Conservation (phyloP, 192 early-diverging fungal genomes). For the Podila minutissima region DNA sequence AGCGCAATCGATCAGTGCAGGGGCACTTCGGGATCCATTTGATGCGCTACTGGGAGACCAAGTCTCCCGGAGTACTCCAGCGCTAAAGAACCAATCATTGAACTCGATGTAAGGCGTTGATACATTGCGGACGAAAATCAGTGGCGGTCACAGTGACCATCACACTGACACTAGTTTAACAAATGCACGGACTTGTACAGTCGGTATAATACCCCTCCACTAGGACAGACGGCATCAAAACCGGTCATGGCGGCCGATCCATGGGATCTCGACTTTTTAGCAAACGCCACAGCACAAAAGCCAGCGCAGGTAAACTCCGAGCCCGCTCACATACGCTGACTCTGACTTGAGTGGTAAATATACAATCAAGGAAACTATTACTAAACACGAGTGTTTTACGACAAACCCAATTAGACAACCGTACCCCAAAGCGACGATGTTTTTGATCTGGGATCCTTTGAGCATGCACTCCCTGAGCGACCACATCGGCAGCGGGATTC, state of each 20-base stretch:
- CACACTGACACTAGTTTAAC: neutral
- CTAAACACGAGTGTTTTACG: no score
- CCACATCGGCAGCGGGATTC: slow-evolving; percentile 27
- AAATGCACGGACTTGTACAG: slow-evolving; percentile 1
- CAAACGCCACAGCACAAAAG: slow-evolving; percentile 27
- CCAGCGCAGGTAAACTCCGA: slow-evolving; percentile 19
- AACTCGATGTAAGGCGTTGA: slow-evolving; percentile 28
- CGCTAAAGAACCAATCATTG: slow-evolving; percentile 40
- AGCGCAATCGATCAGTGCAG: neutral
- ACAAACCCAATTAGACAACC: slow-evolving; percentile 1
- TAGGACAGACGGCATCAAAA: slow-evolving; percentile 9
- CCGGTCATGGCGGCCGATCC: slow-evolving; percentile 15
- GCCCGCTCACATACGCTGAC: no score
- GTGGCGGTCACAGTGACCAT: no score
- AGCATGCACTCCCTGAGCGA: slow-evolving; percentile 29
- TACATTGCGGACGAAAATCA: neutral
- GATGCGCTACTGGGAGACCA: slow-evolving; percentile 30
- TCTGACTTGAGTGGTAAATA: no score
- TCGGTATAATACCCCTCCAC: slow-evolving; percentile 40
- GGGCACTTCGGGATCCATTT: slow-evolving; percentile 27
- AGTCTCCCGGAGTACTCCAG: slow-evolving; percentile 25
- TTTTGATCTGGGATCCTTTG: slow-evolving; percentile 43
- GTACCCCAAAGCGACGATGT: slow-evolving; percentile 20
- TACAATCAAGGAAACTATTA: no score
- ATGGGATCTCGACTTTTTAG: slow-evolving; percentile 48